Evolutionary conservation across 2,329 filamentous ascomycete species (phyloP).

Genomic region (Xylaria sp.): DNA sequence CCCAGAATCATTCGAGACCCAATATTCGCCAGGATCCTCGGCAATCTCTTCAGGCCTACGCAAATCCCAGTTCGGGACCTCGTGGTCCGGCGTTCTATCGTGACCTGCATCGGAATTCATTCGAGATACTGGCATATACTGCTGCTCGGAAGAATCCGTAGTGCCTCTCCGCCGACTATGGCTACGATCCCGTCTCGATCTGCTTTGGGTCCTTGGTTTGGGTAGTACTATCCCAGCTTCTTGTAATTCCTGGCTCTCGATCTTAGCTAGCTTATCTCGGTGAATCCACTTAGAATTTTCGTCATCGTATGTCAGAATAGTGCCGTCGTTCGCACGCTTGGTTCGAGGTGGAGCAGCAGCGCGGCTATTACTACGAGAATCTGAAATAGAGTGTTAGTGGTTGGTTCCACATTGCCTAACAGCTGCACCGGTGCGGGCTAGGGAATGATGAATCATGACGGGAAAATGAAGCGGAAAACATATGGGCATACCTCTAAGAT

Average conservation of each 20-base stretch:
- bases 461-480: not conserved
- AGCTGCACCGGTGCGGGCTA: not conserved
- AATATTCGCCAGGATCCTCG: slow-evolving; percentile 66
- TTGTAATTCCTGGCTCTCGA: slow-evolving; percentile 83
- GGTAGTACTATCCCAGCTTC: slow-evolving; percentile 77
- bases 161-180: slow-evolving; percentile 50
- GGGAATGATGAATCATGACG: not conserved
- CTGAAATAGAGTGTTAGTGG: slow-evolving; percentile 40
- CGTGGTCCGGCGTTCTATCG: slow-evolving; percentile 53
- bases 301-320: slow-evolving; percentile 52
- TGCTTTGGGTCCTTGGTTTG: slow-evolving; percentile 64
- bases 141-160: slow-evolving; percentile 50
- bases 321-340: slow-evolving; percentile 49
- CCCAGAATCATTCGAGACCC: slow-evolving; percentile 61
- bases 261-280: slow-evolving; percentile 82
- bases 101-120: slow-evolving; percentile 60
- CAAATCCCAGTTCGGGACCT: slow-evolving; percentile 73
- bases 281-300: slow-evolving; percentile 86
- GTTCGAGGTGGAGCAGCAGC: slow-evolving; percentile 28
- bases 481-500: slow-evolving; percentile 43
- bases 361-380: slow-evolving; percentile 41
- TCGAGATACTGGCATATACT: slow-evolving; percentile 51
- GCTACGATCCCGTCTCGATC: slow-evolving; percentile 58
- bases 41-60: slow-evolving; percentile 82
- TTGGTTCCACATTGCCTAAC: not conserved